Conservation (phyloP, 2,329 filamentous ascomycete genomes). For the Ceratocystis smalleyi region DNA sequence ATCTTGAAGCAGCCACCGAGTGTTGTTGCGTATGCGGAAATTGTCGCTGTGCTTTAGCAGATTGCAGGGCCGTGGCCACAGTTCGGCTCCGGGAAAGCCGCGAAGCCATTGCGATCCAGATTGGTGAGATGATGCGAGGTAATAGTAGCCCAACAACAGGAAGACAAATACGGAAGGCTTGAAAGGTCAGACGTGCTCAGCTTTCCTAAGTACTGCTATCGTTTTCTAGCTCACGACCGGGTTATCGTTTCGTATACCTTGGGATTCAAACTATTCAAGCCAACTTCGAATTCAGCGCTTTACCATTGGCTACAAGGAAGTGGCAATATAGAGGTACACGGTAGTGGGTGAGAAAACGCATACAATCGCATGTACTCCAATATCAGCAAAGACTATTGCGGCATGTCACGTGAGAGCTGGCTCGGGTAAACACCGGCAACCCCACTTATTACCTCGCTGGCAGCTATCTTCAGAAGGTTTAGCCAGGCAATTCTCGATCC, state of each 20-base stretch:
- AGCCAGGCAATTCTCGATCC: constrained; percentile 3
- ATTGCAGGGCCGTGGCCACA: constrained; percentile 40
- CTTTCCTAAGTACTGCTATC: not conserved
- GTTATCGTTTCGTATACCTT: not conserved
- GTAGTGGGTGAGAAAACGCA: not conserved
- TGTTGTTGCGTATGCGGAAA: constrained; percentile 24
- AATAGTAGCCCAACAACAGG: not conserved
- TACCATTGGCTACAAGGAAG: not conserved
- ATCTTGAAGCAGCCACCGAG: constrained; percentile 18
- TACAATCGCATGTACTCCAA: not conserved
- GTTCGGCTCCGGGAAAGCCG: constrained; percentile 38
- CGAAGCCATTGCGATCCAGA: constrained; percentile 16
- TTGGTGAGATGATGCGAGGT: not conserved
- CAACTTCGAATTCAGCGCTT: not conserved
- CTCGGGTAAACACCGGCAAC: not conserved
- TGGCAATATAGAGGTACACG: not conserved
- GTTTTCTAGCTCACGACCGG: not conserved
- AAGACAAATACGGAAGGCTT: not conserved
- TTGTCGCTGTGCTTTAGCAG: constrained; percentile 26
- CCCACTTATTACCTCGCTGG: not conserved
- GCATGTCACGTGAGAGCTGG: not conserved
- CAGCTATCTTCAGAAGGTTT: not conserved
- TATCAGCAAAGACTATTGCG: not conserved
- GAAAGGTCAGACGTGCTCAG: not conserved
- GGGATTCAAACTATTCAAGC: not conserved